phyloP scores from a whole-genome alignment of 2,329 filamentous ascomycete genomes.

The Tolypocladium tropicale region DNA sequence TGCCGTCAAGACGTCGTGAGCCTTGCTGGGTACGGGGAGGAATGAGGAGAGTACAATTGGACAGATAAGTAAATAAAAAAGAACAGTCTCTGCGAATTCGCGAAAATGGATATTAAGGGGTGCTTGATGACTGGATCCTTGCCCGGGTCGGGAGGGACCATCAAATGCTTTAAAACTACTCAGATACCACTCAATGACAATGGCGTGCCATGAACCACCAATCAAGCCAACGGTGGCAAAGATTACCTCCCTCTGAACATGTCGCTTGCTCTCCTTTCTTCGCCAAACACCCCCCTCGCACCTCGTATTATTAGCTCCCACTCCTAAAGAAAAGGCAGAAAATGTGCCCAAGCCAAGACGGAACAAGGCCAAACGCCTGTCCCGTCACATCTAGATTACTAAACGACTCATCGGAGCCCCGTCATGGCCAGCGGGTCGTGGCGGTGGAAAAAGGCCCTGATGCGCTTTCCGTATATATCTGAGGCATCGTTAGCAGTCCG shows the following conservation, averaged over 20 bases:
- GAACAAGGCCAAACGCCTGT: background rate
- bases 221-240: background rate
- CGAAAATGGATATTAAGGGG: background rate
- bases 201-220: background rate
- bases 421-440: slow-evolving; percentile 52
- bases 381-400: background rate
- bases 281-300: background rate
- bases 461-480: slow-evolving; percentile 73
- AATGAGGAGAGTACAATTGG: background rate
- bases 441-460: slow-evolving; percentile 64
- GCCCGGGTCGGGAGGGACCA: background rate
- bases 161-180: background rate
- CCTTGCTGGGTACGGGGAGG: background rate
- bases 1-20: slow-evolving; percentile 9
- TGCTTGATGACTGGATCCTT: background rate
- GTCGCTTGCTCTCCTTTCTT: too few relatives aligned
- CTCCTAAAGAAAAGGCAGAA: too few relatives aligned
- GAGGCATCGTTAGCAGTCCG: slow-evolving; percentile 3
- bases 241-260: background rate
- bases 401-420: slow-evolving; percentile 13
- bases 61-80: background rate
- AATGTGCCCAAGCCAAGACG: too few relatives aligned
- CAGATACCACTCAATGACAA: slow-evolving; percentile 1
- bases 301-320: background rate
- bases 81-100: background rate